These are phyloP conservation scores for Eimeria mitis DNA, from an alignment of 169 alveolate genomes.

Conservation along the genomic window DNA sequence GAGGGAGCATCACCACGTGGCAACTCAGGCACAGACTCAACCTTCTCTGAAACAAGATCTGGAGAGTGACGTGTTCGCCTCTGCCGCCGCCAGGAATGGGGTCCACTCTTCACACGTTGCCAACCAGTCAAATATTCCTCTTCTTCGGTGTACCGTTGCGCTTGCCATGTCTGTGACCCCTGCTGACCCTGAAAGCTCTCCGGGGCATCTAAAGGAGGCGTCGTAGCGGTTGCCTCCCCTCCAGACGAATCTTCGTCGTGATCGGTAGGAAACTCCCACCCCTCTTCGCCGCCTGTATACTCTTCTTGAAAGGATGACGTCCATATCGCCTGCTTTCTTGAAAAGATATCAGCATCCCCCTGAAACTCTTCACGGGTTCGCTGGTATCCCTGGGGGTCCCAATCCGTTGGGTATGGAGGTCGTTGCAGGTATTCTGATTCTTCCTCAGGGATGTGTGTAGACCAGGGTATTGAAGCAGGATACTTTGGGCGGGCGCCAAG, in stretches of 20 bases:
- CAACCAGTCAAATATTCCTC: neutral
- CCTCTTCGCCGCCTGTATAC: neutral
- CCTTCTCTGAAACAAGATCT: neutral
- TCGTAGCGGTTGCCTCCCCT: neutral
- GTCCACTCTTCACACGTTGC: neutral
- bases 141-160: neutral
- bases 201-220: neutral
- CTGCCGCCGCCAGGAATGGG: neutral
- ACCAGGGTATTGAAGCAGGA: too few species aligned
- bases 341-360: too few species aligned
- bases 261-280: neutral
- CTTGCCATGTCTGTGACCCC: neutral
- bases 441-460: too few species aligned
- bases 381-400: neutral
- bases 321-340: too few species aligned
- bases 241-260: neutral
- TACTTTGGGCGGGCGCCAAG: too few species aligned
- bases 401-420: neutral
- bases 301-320: too few species aligned
- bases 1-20: neutral
- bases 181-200: neutral
- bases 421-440: neutral
- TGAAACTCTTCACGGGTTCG: too few species aligned
- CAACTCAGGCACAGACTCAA: neutral
- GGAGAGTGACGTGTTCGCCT: neutral